Percentiles rank a stretch among this genome's conserved stretches.
These are phyloP conservation scores for Parascedosporium putredinis DNA, from an alignment of 2,329 filamentous ascomycete genomes.

Conservation along the genomic window DNA sequence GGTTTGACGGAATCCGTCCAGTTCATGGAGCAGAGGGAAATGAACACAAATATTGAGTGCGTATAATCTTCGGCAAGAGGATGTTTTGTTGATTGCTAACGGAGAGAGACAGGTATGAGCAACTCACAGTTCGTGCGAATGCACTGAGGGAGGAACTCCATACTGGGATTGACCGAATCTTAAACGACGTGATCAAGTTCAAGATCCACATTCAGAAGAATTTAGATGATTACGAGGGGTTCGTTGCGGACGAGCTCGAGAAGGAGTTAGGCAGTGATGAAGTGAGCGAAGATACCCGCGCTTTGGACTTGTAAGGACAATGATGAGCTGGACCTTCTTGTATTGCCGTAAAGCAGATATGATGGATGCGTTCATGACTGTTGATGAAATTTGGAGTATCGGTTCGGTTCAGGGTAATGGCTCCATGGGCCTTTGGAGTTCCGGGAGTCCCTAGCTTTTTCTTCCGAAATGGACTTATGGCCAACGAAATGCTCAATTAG, in stretches of 20 bases:
- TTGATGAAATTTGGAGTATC: background rate
- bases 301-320: slow-evolving; percentile 31
- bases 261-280: slow-evolving; percentile 63
- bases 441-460: no score
- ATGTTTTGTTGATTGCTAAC: background rate
- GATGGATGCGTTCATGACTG: background rate
- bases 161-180: slow-evolving; percentile 87
- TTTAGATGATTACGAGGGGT: slow-evolving; percentile 87
- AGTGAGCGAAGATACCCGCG: slow-evolving; percentile 40
- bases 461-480: no score
- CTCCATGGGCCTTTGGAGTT: no score
- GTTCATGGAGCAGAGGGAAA: slow-evolving; percentile 86
- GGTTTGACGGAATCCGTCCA: slow-evolving; percentile 79
- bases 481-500: no score
- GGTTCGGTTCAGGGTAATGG: no score
- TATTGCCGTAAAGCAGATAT: background rate
- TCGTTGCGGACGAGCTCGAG: slow-evolving; percentile 89
- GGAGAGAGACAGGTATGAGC: slow-evolving; percentile 59
- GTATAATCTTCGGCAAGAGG: background rate
- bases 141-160: slow-evolving; percentile 92
- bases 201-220: slow-evolving; percentile 93
- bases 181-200: slow-evolving; percentile 97
- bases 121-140: slow-evolving; percentile 75
- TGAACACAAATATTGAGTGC: slow-evolving; percentile 92
- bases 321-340: background rate